phyloP scores from a whole-genome alignment of 441 rosid species.

The Adansonia gregorii region DNA sequence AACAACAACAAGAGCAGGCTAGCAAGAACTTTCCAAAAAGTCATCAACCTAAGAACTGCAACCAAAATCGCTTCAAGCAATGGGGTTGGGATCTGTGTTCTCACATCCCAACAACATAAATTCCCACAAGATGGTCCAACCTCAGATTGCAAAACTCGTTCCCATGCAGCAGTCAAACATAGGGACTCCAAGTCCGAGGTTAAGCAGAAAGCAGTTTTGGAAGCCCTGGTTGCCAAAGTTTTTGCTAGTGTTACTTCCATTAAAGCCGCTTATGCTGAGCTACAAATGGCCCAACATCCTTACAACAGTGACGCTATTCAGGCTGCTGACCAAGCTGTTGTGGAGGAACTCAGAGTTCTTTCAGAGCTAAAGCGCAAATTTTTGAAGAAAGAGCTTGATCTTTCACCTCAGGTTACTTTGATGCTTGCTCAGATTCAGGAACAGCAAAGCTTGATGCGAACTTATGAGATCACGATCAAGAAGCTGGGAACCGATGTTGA shows the following conservation, averaged over 20 bases:
- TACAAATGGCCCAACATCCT: conserved; percentile 71
- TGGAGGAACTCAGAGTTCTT: conserved; percentile 55
- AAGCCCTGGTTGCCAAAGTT: conserved; percentile 68
- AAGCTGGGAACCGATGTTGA: conserved; percentile 49
- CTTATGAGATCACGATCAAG: conserved; percentile 62
- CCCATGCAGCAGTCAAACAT: conserved; percentile 31
- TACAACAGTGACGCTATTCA: conserved; percentile 66
- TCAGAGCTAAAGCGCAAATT: conserved; percentile 72
- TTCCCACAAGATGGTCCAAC: conserved; percentile 36
- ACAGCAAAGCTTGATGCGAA: conserved; percentile 70
- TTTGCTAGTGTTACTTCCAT: conserved; percentile 60
- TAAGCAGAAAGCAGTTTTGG: conserved; percentile 57
- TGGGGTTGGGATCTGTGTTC: conserved; percentile 76
- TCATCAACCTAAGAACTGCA: conserved; percentile 61
- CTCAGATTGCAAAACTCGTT: conserved; percentile 34
- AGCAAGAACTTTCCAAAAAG: conserved; percentile 70
- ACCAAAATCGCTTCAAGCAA: conserved; percentile 60
- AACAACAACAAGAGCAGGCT: conserved; percentile 42
- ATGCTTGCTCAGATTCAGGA: conserved; percentile 76
- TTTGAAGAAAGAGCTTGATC: conserved; percentile 58
- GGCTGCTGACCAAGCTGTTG: conserved; percentile 63
- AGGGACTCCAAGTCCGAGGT: conserved; percentile 35
- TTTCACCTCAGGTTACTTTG: conserved; percentile 67
- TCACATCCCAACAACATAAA: conserved; percentile 54
- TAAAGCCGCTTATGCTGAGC: conserved; percentile 74